Percentiles rank a stretch among this genome's conserved stretches.
Evolutionary conservation across 148 eudicot species (phyloP).

Genomic region (Limonium bicolor): DNA sequence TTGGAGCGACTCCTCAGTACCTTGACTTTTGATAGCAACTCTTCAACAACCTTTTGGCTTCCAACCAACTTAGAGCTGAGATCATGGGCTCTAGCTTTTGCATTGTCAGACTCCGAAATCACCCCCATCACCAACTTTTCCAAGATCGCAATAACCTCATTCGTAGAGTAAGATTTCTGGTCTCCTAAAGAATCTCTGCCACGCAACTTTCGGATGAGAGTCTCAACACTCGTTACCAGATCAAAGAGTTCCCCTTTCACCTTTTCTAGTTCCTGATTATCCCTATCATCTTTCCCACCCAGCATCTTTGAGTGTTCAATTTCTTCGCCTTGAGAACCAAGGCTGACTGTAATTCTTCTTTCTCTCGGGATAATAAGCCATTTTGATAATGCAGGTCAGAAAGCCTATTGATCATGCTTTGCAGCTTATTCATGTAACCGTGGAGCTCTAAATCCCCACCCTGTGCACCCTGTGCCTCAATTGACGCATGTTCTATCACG

Average conservation of each 20-base stretch:
- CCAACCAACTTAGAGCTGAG: conserved; percentile 46
- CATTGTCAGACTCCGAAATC: conserved; percentile 43
- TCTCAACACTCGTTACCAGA: conserved; percentile 32
- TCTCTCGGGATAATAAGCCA: conserved; percentile 32
- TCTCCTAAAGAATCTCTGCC: conserved; percentile 24
- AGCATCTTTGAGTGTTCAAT: conserved; percentile 38
- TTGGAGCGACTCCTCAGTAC: conserved; percentile 55
- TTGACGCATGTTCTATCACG: conserved; percentile 27
- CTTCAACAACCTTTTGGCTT: conserved; percentile 59
- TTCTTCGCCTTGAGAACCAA: conserved; percentile 38
- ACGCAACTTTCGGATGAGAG: conserved; percentile 43
- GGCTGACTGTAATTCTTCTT: conserved; percentile 38
- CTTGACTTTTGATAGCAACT: conserved; percentile 54
- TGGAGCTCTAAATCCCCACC: conserved; percentile 22
- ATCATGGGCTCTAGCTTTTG: conserved; percentile 56
- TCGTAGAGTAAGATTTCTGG: conserved; percentile 19
- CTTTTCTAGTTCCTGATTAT: conserved; percentile 25
- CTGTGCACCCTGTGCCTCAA: conserved; percentile 16
- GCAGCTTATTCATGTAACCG: conserved; percentile 45
- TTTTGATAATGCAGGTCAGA: conserved; percentile 30
- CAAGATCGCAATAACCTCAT: conserved; percentile 31
- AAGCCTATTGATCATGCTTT: conserved; percentile 37
- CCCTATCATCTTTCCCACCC: conserved; percentile 17
- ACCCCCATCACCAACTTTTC: conserved; percentile 50
- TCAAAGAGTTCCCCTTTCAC: conserved; percentile 29